Percentiles rank a stretch among this genome's conserved stretches.
These are phyloP conservation scores for Cryptomeria japonica DNA, from an alignment of 75 land plant species.

Conservation along the genomic window DNA sequence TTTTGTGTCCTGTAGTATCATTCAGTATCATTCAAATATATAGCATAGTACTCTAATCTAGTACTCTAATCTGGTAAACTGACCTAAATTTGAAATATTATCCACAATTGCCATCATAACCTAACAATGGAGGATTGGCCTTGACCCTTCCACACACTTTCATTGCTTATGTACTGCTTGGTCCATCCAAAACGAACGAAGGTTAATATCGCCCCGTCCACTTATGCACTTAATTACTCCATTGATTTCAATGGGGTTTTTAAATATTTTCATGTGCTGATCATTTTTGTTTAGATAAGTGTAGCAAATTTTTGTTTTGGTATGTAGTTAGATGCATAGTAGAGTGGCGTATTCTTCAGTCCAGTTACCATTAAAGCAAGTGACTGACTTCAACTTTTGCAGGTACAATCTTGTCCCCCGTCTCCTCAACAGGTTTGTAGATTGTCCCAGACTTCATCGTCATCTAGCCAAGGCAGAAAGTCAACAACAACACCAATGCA, in stretches of 20 bases:
- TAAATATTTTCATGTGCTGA: background rate
- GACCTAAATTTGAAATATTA: background rate
- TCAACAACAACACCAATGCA: conserved; percentile 17
- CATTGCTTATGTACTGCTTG: background rate
- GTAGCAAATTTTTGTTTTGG: background rate
- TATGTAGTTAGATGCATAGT: background rate
- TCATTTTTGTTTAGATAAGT: too few species aligned
- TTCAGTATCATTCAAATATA: background rate
- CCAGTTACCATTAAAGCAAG: conserved; percentile 2
- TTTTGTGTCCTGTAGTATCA: background rate
- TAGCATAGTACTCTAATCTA: background rate
- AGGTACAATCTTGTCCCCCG: conserved; percentile 49
- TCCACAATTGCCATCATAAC: background rate
- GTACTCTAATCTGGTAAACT: background rate
- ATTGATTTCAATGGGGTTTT: background rate
- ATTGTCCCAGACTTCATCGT: conserved; percentile 25
- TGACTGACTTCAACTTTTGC: conserved; percentile 14
- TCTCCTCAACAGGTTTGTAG: conserved; percentile 52
- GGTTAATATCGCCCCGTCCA: background rate
- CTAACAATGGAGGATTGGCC: background rate
- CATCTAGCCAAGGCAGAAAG: conserved; percentile 4
- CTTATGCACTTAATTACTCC: background rate
- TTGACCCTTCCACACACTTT: too few species aligned
- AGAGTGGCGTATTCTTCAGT: background rate
- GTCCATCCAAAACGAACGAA: background rate